Conservation (phyloP, 306 rosid genomes). For the Cyamopsis tetragonoloba region DNA sequence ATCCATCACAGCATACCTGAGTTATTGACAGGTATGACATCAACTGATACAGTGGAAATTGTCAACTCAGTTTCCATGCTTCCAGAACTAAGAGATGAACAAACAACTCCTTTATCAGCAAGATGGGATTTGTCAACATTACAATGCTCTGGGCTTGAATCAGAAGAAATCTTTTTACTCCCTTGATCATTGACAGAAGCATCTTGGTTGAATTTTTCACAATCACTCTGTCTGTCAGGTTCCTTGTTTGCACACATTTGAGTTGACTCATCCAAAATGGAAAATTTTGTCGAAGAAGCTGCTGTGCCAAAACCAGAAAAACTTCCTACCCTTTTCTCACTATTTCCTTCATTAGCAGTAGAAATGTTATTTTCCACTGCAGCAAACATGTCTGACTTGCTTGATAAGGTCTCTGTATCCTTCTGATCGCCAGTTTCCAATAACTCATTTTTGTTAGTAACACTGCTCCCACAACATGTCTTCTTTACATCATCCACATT, state of each 20-base stretch:
- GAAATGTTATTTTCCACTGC: conserved; percentile 32
- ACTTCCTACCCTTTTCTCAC: conserved; percentile 29
- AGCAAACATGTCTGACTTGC: conserved; percentile 28
- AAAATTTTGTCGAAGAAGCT: conserved; percentile 35
- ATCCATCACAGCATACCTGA: conserved; percentile 49
- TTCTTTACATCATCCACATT: conserved; percentile 35
- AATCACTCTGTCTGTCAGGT: conserved; percentile 28
- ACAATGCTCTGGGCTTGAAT: conserved; percentile 34
- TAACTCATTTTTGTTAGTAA: conserved; percentile 28
- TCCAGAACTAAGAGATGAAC: conserved; percentile 35
- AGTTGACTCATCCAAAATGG: conserved; percentile 40
- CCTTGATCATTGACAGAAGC: conserved; percentile 40
- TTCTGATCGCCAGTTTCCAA: conserved; percentile 26
- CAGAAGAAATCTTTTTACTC: conserved; percentile 29
- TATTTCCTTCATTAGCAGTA: conserved; percentile 34
- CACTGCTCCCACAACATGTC: conserved; percentile 24
- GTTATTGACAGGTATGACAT: conserved; percentile 30
- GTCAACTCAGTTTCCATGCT: conserved; percentile 32
- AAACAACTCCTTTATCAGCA: conserved; percentile 34
- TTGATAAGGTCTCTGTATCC: conserved; percentile 34
- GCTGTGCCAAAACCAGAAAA: conserved; percentile 24
- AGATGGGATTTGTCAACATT: conserved; percentile 36
- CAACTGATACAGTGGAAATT: conserved; percentile 28
- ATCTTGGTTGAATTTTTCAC: conserved; percentile 23
- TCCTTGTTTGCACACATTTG: conserved; percentile 35